Base-by-base conservation (phyloP, 345 rosid genomes). In the Populus davidiana region DNA sequence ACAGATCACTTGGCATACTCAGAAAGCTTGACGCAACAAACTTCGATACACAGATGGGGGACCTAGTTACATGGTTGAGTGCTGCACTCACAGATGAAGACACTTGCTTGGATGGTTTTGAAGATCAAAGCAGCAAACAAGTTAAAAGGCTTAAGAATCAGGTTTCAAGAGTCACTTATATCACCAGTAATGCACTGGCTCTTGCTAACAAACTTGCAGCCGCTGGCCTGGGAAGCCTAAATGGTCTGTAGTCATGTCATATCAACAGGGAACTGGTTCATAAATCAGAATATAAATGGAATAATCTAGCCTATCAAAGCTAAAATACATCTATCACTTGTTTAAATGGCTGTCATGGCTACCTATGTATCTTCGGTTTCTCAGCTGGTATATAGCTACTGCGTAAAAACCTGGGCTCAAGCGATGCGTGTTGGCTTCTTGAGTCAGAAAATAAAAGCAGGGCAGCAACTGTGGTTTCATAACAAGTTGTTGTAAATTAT, bases 71-170 rank as follows among this genome's bases (percentile, higher is more conserved):
- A 7, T 93, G 92, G 92, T 75, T 92, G 75, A 93, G 98, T 77
- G 77, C 94, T 41, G 78, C 93, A 10, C 86, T 96, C 13, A 93
- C 98, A 0, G 86, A 93, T 38, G 87, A 84, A 33, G 89, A 88
- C 71, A 96, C 98, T 69, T 93, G 98, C 83, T 66, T 89, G 73
- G 98, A 91, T 75, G 99, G 97, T 39, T 92, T 92, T 67, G 86
- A 78, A 21, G 90, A 84, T 36, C 73, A 63, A 11, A 83, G 36
- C 20, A 71, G 77, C 33, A 81, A 75, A 49, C 86, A 75, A 35
- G 84, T 89, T 38, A 77, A 70, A 75, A 33, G 75, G 76, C 27
- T 90, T 61, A 82, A 75, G 29, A 75, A 71, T 13, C 84, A 80
- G 76, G 93, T 92, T 70, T 29, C 83, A 12, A 88, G 75, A 44